Percentiles rank a stretch among this genome's conserved stretches.
Evolutionary conservation across 176 grass and related monocot genomes (phyloP).

Genomic region (Thalia dealbata): DNA sequence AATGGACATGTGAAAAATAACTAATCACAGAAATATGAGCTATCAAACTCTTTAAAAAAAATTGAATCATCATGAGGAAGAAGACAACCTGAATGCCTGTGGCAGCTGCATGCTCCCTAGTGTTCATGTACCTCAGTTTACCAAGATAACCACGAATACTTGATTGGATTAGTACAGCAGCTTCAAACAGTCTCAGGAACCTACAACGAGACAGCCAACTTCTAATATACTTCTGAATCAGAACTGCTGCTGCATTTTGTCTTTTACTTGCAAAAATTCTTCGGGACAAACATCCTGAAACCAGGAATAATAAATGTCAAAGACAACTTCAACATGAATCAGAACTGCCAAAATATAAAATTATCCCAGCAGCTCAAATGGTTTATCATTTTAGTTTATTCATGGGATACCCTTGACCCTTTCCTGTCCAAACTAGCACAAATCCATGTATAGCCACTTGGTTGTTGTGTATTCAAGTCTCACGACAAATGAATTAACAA

Average conservation of each 20-base stretch:
- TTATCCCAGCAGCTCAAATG: background rate
- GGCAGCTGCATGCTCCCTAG: slow-evolving; percentile 62
- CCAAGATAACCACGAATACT: slow-evolving; percentile 47
- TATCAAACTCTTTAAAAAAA: background rate
- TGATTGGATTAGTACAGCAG: slow-evolving; percentile 65
- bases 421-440: background rate
- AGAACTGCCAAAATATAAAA: background rate
- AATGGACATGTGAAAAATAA: background rate
- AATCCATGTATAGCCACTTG: background rate
- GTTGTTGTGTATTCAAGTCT: background rate
- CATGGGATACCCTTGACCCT: background rate
- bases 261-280: slow-evolving; percentile 52
- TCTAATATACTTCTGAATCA: slow-evolving; percentile 73
- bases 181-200: slow-evolving; percentile 45
- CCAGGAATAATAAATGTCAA: background rate
- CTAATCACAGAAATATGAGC: background rate
- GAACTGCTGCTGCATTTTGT: slow-evolving; percentile 44
- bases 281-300: slow-evolving; percentile 58
- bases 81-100: slow-evolving; percentile 60
- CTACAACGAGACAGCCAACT: slow-evolving; percentile 35
- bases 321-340: background rate
- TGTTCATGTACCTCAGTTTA: slow-evolving; percentile 40
- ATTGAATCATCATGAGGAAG: background rate
- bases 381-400: background rate
- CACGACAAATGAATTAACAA: background rate